These are phyloP conservation scores for Paramecium caudatum DNA, from an alignment of 73 alveolate species.

Conservation along the genomic window DNA sequence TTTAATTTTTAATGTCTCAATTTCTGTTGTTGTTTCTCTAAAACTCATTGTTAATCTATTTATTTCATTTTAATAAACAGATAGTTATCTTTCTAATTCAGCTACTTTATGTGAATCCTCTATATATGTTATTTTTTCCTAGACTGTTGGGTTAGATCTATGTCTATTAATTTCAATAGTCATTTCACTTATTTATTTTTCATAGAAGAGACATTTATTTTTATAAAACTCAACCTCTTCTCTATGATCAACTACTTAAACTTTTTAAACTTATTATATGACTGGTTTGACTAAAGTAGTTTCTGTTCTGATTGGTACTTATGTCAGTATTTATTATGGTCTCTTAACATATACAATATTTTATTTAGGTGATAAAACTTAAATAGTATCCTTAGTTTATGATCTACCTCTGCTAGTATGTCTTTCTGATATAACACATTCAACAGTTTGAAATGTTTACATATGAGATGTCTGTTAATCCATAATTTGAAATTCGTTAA, in stretches of 20 bases:
- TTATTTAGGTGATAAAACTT: slow-evolving; percentile 58
- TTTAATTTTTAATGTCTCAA: neutral
- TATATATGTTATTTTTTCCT: slow-evolving; percentile 43
- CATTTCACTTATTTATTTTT: slow-evolving; percentile 46
- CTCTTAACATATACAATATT: slow-evolving; percentile 32
- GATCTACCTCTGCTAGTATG: slow-evolving; percentile 43
- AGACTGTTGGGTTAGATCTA: slow-evolving; percentile 27
- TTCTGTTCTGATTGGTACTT: slow-evolving; percentile 1
- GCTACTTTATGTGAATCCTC: slow-evolving; percentile 52
- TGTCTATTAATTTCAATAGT: slow-evolving; percentile 18
- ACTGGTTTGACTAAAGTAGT: neutral
- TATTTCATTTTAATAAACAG: neutral
- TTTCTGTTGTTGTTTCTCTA: slow-evolving; percentile 9
- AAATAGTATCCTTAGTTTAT: neutral
- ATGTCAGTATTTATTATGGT: neutral
- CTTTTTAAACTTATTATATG: neutral
- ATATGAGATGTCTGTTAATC: slow-evolving; percentile 14
- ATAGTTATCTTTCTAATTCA: slow-evolving; percentile 48
- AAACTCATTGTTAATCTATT: neutral
- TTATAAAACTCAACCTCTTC: slow-evolving; percentile 60
- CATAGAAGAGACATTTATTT: slow-evolving; percentile 49
- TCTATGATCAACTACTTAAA: slow-evolving; percentile 33
- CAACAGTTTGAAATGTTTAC: slow-evolving; percentile 31
- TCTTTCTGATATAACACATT: slow-evolving; percentile 58
- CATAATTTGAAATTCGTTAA: slow-evolving; percentile 33